Conservation (phyloP, 768 basidiomycete species). For the Myochromella boudieri region DNA sequence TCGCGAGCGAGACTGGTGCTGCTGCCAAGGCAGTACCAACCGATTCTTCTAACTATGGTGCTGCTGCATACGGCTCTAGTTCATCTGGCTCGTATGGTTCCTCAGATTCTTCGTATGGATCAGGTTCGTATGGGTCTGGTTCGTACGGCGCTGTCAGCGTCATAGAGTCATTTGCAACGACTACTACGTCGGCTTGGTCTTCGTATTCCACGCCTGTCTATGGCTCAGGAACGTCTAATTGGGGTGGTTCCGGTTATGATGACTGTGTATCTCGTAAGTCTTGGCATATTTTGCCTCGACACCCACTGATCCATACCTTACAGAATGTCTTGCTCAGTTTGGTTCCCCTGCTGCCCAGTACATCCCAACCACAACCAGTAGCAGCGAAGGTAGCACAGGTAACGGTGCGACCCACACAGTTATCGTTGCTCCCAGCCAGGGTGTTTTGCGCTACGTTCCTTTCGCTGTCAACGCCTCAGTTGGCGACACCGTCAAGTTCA, state of each 20-base stretch:
- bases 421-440: conserved; percentile 75
- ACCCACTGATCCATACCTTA: no score
- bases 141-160: conserved; percentile 22
- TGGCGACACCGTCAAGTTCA: conserved; percentile 74
- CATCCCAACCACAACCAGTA: conserved; percentile 32
- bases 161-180: conserved; percentile 17
- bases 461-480: conserved; percentile 74
- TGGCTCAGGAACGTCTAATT: conserved; percentile 62
- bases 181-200: conserved; percentile 23
- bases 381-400: conserved; percentile 35
- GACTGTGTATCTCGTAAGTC: conserved; percentile 70
- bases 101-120: conserved; percentile 18
- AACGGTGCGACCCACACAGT: conserved; percentile 69
- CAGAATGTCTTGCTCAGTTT: conserved; percentile 69
- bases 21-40: neutral
- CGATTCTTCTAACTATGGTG: conserved; percentile 4
- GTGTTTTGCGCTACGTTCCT: conserved; percentile 74
- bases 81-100: conserved; percentile 12
- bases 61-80: conserved; percentile 8
- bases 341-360: conserved; percentile 37
- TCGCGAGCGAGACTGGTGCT: conserved; percentile 2
- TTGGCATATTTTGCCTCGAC: no score
- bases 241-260: conserved; percentile 59
- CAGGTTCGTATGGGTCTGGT: conserved; percentile 8
- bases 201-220: conserved; percentile 47